phyloP scores from a whole-genome alignment of 2,329 filamentous ascomycete genomes.

The Chrysoporthe deuterocubensis region DNA sequence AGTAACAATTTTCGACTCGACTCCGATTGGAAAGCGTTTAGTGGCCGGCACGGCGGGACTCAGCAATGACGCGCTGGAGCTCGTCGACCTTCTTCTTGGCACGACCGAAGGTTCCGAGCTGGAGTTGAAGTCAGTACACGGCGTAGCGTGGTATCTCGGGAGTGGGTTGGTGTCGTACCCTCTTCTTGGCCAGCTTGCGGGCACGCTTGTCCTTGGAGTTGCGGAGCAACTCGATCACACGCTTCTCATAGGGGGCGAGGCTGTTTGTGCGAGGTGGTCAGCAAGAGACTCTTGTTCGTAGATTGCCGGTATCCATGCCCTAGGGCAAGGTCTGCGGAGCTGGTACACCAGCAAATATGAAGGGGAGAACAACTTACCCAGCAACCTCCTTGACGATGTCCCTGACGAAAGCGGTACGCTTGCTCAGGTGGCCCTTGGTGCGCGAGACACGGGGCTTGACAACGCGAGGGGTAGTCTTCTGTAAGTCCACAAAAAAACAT shows the following conservation, averaged over 20 bases:
- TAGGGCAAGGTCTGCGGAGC: too few species aligned
- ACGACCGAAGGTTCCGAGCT: constrained; percentile 98
- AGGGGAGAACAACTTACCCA: constrained; percentile 41
- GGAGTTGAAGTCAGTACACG: background rate
- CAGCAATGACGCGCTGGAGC: constrained; percentile 96
- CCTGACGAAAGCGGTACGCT: constrained; percentile 88
- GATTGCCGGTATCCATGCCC: too few species aligned
- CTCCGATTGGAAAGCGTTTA: constrained; percentile 44
- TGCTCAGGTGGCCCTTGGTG: constrained; percentile 95
- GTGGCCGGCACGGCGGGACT: constrained; percentile 74
- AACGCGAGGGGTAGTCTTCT: too few species aligned
- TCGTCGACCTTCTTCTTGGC: constrained; percentile 99
- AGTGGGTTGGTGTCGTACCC: constrained; percentile 61
- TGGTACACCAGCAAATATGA: too few species aligned
- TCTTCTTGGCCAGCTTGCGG: constrained; percentile 99
- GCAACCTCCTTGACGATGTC: constrained; percentile 96
- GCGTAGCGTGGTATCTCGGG: background rate
- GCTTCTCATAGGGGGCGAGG: constrained; percentile 94
- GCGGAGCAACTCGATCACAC: constrained; percentile 97
- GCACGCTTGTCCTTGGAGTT: constrained; percentile 99
- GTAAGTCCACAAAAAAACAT: too few species aligned
- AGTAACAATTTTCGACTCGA: constrained; percentile 13
- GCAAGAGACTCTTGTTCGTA: too few species aligned
- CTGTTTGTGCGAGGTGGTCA: constrained; percentile 36
- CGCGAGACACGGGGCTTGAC: constrained; percentile 39